These are phyloP conservation scores for Trichosporon coremiiforme DNA, from an alignment of 1,284 basidiomycete species.

Conservation along the genomic window DNA sequence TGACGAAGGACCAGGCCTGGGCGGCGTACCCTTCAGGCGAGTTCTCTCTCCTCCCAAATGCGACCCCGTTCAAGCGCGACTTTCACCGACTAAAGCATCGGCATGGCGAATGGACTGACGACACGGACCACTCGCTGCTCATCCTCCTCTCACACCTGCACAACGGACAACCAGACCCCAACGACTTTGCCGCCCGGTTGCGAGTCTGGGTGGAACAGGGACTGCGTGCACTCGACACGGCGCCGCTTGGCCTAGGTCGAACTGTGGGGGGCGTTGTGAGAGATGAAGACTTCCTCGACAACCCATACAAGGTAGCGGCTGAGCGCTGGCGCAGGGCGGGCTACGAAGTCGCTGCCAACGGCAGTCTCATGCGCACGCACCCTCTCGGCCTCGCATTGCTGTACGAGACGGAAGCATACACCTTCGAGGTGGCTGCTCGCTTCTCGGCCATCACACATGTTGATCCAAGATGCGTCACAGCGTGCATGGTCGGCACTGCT, in stretches of 20 bases:
- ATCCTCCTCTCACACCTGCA: slow-evolving; percentile 30
- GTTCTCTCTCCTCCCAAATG: slow-evolving; percentile 21
- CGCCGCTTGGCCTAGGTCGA: slow-evolving; percentile 26
- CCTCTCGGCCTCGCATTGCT: slow-evolving; percentile 23
- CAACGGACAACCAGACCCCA: neutral
- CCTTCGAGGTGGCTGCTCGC: slow-evolving; percentile 23
- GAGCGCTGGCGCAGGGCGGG: slow-evolving; percentile 19
- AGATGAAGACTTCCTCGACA: slow-evolving; percentile 8
- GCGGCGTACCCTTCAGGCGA: slow-evolving; percentile 19
- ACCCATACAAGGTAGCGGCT: slow-evolving; percentile 19
- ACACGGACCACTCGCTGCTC: slow-evolving; percentile 32
- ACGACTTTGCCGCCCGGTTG: slow-evolving; percentile 23
- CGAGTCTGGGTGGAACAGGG: slow-evolving; percentile 26
- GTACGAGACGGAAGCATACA: neutral
- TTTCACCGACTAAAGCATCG: slow-evolving; percentile 29
- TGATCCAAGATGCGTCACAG: slow-evolving; percentile 25
- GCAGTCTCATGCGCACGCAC: slow-evolving; percentile 31
- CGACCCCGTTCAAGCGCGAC: slow-evolving; percentile 30
- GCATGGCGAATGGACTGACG: slow-evolving; percentile 31
- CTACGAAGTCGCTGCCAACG: slow-evolving; percentile 24
- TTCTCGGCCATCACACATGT: slow-evolving; percentile 27
- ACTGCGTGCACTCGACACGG: slow-evolving; percentile 28
- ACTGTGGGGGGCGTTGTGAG: slow-evolving; percentile 27
- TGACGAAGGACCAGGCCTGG: neutral
- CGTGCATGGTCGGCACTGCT: slow-evolving; percentile 28